Base-by-base conservation (phyloP, 1,139 yeast species). In the Nakaseomyces nivariensis region DNA sequence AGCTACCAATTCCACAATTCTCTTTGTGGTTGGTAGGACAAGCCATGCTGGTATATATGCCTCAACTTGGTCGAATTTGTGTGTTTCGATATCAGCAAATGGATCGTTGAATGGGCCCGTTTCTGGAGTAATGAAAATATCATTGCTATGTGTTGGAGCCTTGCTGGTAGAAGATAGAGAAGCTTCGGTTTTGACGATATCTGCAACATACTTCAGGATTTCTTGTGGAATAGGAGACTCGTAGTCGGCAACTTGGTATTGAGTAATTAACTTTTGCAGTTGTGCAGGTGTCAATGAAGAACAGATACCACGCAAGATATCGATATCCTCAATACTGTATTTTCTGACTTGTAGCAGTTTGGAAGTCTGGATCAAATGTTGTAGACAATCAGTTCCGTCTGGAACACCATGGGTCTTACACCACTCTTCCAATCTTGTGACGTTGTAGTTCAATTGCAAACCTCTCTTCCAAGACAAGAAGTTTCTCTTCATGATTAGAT, bases 401-500 rank as follows among this genome's bases (percentile, higher is more conserved):
- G 87, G 85, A 58, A 94, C 80, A 52, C 86, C 95, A 67, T 92
- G 97, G 4, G 92, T 82, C 71, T 89, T 92, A 70, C 98, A 92
- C 98, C 98, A 94, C 72, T 94, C 99, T 68, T 90, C 97, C 60
- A 94, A 77, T 63, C 98, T 79, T 5, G 98, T 92, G 50, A 90
- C 94, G 67, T 94, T 94, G 72, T 94, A 94, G 67, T 90, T 92
- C 70, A 94, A 81, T 71, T 94, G 98, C 58, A 94, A 76, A 49
- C 98, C 98, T 65, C 98, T 83, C 74, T 92, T 92, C 98, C 98
- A 94, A 11, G 96, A 85, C 64, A 92, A 74, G 70, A 90, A 94
- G 70, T 85, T 85, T 67, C 97, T 81, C 72, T 96, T 82, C 96
- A 92, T 86, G 51, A 94, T 81, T 70, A 94, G 75, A 66, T 94